Conservation (phyloP, 2,329 filamentous ascomycete genomes). For the Exophiala dermatitidis region DNA sequence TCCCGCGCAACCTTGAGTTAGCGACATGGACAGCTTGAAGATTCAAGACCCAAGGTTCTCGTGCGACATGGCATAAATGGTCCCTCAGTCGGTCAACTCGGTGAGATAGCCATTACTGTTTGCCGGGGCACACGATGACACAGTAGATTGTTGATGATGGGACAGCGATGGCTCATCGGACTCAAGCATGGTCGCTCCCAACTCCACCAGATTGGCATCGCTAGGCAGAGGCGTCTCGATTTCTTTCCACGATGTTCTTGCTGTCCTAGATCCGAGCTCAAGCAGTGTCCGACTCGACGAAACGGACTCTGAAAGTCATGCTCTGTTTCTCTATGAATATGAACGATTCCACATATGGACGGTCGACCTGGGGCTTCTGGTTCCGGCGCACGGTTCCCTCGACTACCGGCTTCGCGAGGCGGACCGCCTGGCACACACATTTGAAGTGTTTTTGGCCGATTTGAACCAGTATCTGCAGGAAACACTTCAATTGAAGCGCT, state of each 20-base stretch:
- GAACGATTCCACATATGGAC: slow-evolving; percentile 19
- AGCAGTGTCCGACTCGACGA: background rate
- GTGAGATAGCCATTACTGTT: no score
- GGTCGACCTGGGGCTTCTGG: slow-evolving; percentile 11
- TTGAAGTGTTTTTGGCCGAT: background rate
- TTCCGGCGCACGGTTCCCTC: slow-evolving; percentile 14
- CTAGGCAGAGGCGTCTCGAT: background rate
- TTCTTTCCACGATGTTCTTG: background rate
- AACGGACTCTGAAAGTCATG: background rate
- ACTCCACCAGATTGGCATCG: background rate
- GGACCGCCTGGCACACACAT: background rate
- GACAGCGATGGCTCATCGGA: background rate
- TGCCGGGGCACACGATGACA: no score
- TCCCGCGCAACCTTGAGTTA: no score
- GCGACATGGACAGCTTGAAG: no score
- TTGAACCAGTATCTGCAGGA: slow-evolving; percentile 1
- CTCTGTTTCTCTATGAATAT: background rate
- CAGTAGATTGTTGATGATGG: no score
- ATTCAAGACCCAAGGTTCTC: no score
- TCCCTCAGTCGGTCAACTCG: no score
- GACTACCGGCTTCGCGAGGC: slow-evolving; percentile 21
- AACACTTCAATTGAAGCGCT: background rate
- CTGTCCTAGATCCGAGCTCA: background rate
- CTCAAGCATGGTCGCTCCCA: background rate
- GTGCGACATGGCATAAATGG: no score